A percentile compares a stretch with the other conserved stretches of the same genome.
These are phyloP conservation scores for Epichloe gansuensis DNA, from an alignment of 2,329 filamentous ascomycete genomes.

Conservation along the genomic window DNA sequence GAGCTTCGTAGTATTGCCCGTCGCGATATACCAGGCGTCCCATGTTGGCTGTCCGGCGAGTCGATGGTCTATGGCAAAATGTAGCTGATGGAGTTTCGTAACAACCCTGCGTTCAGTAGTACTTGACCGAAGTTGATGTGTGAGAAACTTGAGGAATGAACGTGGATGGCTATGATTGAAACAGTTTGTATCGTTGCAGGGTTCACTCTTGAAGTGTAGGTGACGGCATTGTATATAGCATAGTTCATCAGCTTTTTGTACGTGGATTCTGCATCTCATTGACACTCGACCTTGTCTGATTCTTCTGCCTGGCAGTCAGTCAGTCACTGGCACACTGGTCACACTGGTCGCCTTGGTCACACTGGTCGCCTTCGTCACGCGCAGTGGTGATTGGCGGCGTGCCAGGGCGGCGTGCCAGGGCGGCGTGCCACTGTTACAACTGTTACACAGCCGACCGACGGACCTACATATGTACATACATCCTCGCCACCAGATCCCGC, in stretches of 20 bases:
- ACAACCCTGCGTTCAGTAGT: not conserved
- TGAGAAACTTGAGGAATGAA: no score
- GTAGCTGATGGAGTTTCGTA: not conserved
- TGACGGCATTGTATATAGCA: no score
- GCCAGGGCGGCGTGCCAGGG: not conserved
- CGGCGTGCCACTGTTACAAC: no score
- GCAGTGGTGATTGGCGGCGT: not conserved
- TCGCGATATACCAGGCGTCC: slow-evolving; percentile 18
- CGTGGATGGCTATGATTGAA: no score
- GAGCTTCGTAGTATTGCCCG: slow-evolving; percentile 17
- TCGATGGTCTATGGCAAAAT: not conserved
- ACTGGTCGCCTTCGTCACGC: not conserved
- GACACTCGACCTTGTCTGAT: not conserved
- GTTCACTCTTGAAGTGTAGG: no score
- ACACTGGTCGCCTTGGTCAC: no score
- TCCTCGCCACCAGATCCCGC: not conserved
- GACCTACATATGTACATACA: not conserved
- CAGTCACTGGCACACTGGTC: no score
- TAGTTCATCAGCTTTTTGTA: not conserved
- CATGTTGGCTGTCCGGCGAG: not conserved
- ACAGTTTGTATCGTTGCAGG: no score
- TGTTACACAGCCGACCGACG: not conserved
- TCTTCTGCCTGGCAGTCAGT: not conserved
- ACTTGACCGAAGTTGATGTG: no score
- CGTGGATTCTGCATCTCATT: not conserved